Percentiles rank a stretch among this genome's conserved stretches.
Conservation (phyloP, 2,329 filamentous ascomycete genomes). For the Ceratocystis variospora region DNA sequence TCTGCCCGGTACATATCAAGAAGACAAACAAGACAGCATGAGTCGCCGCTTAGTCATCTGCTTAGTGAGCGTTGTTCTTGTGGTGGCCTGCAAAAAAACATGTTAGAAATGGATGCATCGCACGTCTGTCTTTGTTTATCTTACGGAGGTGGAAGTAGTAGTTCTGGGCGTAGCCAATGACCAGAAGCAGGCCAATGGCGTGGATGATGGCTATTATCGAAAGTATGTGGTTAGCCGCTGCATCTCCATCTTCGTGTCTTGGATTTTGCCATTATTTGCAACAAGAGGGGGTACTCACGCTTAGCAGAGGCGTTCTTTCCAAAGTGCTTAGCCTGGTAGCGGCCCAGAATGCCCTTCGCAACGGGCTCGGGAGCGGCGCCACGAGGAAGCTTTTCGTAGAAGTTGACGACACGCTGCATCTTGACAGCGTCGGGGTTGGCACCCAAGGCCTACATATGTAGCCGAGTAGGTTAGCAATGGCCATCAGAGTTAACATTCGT, state of each 20-base stretch:
- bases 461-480: not conserved
- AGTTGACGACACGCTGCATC: conserved; percentile 95
- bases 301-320: conserved; percentile 79
- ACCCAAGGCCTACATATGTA: conserved; percentile 61
- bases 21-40: not conserved
- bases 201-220: conserved; percentile 63
- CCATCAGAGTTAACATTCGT: not conserved
- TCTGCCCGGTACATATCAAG: conserved; percentile 13
- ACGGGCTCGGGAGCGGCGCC: conserved; percentile 74
- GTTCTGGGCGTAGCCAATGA: conserved; percentile 87
- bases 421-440: conserved; percentile 88
- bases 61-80: conserved; percentile 99
- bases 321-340: conserved; percentile 88
- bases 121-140: conserved; percentile 24
- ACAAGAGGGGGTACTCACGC: conserved; percentile 47
- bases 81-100: conserved; percentile 64
- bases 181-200: conserved; percentile 61
- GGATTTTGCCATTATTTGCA: not conserved
- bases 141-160: conserved; percentile 99
- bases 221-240: too few species aligned
- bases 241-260: not conserved
- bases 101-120: conserved; percentile 14
- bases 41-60: not conserved
- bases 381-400: conserved; percentile 97
- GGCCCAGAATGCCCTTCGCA: conserved; percentile 66